Evolutionary conservation across 2,329 filamentous ascomycete species (phyloP), one percentile per base, ranked within the genome.

Genomic region (Stenocarpella maydis): DNA sequence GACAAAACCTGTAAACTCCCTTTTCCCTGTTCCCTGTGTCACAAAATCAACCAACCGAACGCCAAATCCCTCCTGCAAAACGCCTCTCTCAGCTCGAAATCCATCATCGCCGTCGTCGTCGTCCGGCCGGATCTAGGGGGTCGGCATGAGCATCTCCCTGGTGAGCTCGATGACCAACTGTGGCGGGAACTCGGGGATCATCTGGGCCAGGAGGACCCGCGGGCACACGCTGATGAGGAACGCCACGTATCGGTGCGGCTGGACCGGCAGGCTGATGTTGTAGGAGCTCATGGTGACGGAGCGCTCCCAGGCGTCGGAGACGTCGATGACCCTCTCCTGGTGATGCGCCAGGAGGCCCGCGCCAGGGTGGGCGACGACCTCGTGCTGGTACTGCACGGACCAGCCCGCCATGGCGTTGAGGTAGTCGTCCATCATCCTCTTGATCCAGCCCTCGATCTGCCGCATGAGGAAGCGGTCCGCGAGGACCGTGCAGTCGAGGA

Each of bases 401-500:
- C 69, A 69, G 50, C 10, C 5, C 0, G 26, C 10, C 31, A 54
- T 37, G 2, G 34, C n/a, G 0, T 2, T 0, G 12, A 71, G n/a
- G 63, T 63, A 41, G 24, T 69, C 50, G 9, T 17, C 7, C 28
- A 69, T 55, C 7, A 55, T 39, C 1, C 10, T n/a, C 12, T 10
- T 15, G 26, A 69, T 9, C 69, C 61, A 69, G 14, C 21, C 15
- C 47, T 39, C 31, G 49, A 67, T 34, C 15, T 41, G 15, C 37
- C 6, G 9, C 69, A 71, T 71, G 1, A 26, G 10, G n/a, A 71
- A 64, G 3, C 67, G 67, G 54, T 71, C 67, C 3, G 47, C 43
- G 7, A 69, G 67, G 28, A 55, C 41, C n/a, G 61, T 63, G 9
- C 28, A 15, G 7, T 49, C n/a, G 5, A 71, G 21, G 5, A 69